Percentiles rank a stretch among this genome's conserved stretches.
These are phyloP conservation scores for Penicillium daleae DNA, from an alignment of 495 filamentous ascomycete genomes.

Conservation along the genomic window DNA sequence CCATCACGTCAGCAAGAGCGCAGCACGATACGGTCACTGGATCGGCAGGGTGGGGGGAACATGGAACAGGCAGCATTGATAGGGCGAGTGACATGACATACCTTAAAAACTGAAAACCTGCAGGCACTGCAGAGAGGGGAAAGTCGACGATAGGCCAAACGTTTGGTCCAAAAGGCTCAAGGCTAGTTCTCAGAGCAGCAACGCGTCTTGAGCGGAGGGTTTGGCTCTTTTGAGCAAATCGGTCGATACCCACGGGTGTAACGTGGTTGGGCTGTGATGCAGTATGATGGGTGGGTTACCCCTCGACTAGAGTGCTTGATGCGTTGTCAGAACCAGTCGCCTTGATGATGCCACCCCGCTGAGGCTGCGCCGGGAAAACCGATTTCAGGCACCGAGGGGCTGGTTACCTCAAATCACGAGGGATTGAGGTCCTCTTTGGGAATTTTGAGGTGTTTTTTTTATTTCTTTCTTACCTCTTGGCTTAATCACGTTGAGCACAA, in stretches of 20 bases:
- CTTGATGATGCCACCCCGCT: conserved; percentile 34
- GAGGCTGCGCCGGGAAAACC: conserved; percentile 35
- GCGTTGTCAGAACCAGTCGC: conserved; percentile 47
- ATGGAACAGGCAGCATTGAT: conserved; percentile 7
- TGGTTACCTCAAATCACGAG: conserved; percentile 29
- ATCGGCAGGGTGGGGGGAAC: conserved; percentile 33
- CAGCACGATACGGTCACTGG: conserved; percentile 52
- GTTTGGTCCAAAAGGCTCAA: conserved; percentile 1
- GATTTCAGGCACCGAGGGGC: conserved; percentile 34
- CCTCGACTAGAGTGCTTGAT: conserved; percentile 46
- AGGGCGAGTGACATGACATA: conserved; percentile 39
- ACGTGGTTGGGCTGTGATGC: conserved; percentile 59
- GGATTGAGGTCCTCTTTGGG: conserved; percentile 1
- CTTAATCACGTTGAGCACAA: conserved; percentile 32
- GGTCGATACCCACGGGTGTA: conserved; percentile 46
- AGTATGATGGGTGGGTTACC: conserved; percentile 40
- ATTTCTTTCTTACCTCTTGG: conserved; percentile 1
- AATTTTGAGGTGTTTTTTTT: conserved; percentile 10
- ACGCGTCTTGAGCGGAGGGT: conserved; percentile 38
- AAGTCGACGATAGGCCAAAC: neutral
- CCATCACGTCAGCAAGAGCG: conserved; percentile 50
- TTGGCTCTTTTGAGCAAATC: conserved; percentile 46
- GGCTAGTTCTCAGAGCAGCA: conserved; percentile 16
- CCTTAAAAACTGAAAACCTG: conserved; percentile 39
- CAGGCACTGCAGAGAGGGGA: conserved; percentile 13